phyloP scores from a whole-genome alignment of 2,329 filamentous ascomycete species.

The Colletotrichum falcatum region DNA sequence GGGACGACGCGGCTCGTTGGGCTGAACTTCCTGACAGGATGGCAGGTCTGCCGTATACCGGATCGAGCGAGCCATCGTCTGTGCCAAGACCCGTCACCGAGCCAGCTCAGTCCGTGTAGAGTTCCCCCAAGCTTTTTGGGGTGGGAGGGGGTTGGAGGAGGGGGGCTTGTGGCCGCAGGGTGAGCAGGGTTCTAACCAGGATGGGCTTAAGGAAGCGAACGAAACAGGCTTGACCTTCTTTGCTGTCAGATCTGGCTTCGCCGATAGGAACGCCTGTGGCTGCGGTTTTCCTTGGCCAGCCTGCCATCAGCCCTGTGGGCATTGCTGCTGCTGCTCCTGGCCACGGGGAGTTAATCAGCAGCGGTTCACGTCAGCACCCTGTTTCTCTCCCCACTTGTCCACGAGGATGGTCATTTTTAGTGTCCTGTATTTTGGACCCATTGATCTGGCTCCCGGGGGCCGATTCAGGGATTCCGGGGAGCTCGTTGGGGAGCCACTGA shows the following conservation, averaged over 20 bases:
- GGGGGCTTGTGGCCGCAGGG: neutral
- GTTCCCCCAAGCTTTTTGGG: neutral
- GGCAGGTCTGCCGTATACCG: neutral
- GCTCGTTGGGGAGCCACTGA: neutral
- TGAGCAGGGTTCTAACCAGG: neutral
- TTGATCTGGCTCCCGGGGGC: neutral
- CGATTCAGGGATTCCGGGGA: neutral
- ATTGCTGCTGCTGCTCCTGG: too few species aligned
- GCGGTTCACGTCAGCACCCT: conserved; percentile 17
- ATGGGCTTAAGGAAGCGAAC: neutral
- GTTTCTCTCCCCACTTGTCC: neutral
- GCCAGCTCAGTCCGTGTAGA: neutral
- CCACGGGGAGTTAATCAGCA: conserved; percentile 8
- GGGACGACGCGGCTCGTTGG: neutral
- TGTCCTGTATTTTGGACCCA: neutral
- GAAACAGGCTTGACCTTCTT: neutral
- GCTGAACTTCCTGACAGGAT: neutral
- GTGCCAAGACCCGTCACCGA: neutral
- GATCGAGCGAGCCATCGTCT: neutral
- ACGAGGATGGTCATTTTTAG: conserved; percentile 9
- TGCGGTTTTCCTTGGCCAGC: neutral
- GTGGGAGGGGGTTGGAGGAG: neutral
- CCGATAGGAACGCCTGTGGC: neutral
- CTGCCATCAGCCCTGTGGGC: conserved; percentile 12
- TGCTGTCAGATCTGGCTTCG: conserved; percentile 3